Conservation (phyloP, 2,329 filamentous ascomycete genomes). For the Fusarium sulawesiense region DNA sequence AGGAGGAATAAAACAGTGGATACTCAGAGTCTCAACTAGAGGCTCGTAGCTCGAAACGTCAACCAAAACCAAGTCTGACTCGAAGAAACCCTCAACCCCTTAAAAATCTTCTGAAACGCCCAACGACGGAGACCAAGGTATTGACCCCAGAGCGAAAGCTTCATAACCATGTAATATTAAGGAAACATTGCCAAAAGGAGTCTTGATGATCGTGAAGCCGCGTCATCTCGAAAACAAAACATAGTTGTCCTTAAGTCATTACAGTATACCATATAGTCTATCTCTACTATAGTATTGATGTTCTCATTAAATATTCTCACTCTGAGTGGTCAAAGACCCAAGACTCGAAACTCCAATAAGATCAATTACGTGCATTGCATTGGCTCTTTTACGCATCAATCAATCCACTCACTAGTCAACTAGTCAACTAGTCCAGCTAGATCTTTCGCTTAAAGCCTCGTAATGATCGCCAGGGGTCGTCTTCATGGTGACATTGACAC, state of each 20-base stretch:
- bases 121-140: constrained; percentile 32
- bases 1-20: constrained; percentile 13
- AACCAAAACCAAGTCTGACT: constrained; percentile 29
- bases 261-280: not conserved
- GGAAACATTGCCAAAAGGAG: constrained; percentile 38
- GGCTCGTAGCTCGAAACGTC: constrained; percentile 26
- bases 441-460: constrained; percentile 42
- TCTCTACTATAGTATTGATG: not conserved
- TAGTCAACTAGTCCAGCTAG: not conserved
- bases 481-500: not conserved
- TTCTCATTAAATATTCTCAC: not conserved
- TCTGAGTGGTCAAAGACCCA: constrained; percentile 6
- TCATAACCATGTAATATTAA: constrained; percentile 19
- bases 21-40: constrained; percentile 14
- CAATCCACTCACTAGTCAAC: not conserved
- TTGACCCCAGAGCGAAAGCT: constrained; percentile 9
- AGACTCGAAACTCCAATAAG: constrained; percentile 35
- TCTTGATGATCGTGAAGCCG: constrained; percentile 36
- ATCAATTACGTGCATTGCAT: constrained; percentile 19
- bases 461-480: constrained; percentile 39
- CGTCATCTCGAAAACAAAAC: constrained; percentile 36
- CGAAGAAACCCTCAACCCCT: constrained; percentile 30
- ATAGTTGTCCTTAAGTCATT: not conserved
- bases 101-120: constrained; percentile 37
- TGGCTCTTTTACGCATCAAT: constrained; percentile 17